Evolutionary conservation across 1,139 yeast genomes (phyloP).

Genomic region (Hansenula anomala): DNA sequence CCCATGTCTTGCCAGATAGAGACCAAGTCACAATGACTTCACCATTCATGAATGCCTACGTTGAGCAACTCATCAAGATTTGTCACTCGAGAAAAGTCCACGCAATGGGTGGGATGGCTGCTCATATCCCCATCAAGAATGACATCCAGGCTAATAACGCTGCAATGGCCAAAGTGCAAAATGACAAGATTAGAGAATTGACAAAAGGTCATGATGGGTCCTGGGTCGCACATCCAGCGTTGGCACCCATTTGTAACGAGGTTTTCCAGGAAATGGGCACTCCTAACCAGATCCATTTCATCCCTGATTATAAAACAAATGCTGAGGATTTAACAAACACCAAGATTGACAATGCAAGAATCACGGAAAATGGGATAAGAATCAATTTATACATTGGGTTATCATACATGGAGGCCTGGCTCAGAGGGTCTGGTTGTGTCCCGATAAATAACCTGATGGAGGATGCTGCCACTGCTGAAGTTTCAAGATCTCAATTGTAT

Average conservation of each 20-base stretch:
- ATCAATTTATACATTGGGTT: conserved; percentile 70
- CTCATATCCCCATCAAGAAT: conserved; percentile 71
- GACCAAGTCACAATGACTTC: conserved; percentile 73
- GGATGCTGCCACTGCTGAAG: conserved; percentile 88
- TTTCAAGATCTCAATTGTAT: conserved; percentile 74
- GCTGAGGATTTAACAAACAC: conserved; percentile 65
- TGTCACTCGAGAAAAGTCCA: conserved; percentile 71
- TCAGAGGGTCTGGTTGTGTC: conserved; percentile 77
- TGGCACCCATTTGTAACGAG: conserved; percentile 68
- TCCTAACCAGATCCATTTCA: conserved; percentile 66
- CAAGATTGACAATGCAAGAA: conserved; percentile 51
- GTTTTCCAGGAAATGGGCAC: conserved; percentile 80
- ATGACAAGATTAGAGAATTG: conserved; percentile 70
- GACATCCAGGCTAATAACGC: conserved; percentile 54
- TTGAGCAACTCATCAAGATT: conserved; percentile 57
- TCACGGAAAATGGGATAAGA: conserved; percentile 65
- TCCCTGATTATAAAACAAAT: conserved; percentile 38
- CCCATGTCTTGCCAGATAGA: conserved; percentile 63
- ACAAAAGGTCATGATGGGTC: conserved; percentile 79
- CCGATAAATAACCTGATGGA: conserved; percentile 85
- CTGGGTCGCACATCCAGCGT: conserved; percentile 86
- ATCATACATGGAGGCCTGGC: conserved; percentile 82
- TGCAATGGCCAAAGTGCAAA: conserved; percentile 63
- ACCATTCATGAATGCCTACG: conserved; percentile 73
- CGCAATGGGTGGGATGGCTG: conserved; percentile 87